Base-by-base conservation (phyloP, 805 yeast genomes). In the Schwanniomyces yamadae region DNA sequence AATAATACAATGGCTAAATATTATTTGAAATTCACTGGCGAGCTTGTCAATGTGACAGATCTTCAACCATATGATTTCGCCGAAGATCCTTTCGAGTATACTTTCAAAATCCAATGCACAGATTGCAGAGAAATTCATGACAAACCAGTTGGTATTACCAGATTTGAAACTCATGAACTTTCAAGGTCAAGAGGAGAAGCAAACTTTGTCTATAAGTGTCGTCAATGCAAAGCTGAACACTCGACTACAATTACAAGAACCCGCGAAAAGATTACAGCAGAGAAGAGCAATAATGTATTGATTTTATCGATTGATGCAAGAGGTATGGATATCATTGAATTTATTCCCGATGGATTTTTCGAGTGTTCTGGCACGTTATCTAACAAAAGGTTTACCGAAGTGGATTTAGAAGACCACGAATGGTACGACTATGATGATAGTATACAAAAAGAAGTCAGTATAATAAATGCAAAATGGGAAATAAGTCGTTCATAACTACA, bases 341-440 rank as follows among this genome's bases (percentile, higher is more conserved):
- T 88, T 46, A 57, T 77, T 12, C 85, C 95, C 2, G 74, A 71
- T 23, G 93, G 91, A 0, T 59, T 55, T 28, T 84, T 84, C 55
- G 48, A 55, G 20, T 80, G 84, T 37, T 62, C 53, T 26, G 84
- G 85, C 9, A 68, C 61, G 5, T 80, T 75, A 10, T 56, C 76
- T 2, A 58, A 63, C 9, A 68, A 83, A 7, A 59, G 55, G 35
- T 86, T 84, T 51, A 52, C 53, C 5, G 86, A 84, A 19, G 74
- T 88, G 17, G 93, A 84, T 37, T 64, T 89, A 19, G 75, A 70
- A 23, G 96, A 86, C 17, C 80, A 77, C 35, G 98, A 93, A 55
- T 90, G 96, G 90, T 93, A 82, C 55, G 99, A 93, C 51, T 93
- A 90, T 54, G 98, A 93, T 57, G 98, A 93, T 38, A 77, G 80